phyloP scores from a whole-genome alignment of 352 stramenopile species.

The Phytophthora hybrid region DNA sequence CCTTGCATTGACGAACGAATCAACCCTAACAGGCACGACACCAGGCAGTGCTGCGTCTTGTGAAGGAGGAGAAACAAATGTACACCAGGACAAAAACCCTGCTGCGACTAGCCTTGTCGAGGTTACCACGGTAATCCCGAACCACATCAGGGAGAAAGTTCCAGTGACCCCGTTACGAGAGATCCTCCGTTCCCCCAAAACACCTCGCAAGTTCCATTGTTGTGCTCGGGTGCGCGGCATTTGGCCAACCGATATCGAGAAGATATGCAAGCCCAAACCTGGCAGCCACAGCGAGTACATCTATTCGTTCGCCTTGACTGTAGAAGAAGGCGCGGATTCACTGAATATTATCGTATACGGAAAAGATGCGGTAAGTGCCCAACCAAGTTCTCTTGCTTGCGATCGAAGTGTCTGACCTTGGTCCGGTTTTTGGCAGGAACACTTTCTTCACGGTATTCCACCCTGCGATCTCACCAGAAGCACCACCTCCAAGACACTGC shows the following conservation, averaged over 20 bases:
- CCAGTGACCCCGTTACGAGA: slow-evolving; percentile 51
- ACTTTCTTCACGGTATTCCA: slow-evolving; percentile 76
- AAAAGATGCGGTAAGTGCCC: slow-evolving; percentile 65
- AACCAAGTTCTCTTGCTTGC: background rate
- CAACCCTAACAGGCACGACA: background rate
- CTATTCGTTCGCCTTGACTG: slow-evolving; percentile 74
- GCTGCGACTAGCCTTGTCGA: slow-evolving; percentile 2
- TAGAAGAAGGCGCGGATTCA: slow-evolving; percentile 56
- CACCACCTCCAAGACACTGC: slow-evolving; percentile 56
- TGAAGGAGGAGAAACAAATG: background rate
- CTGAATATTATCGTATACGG: slow-evolving; percentile 78
- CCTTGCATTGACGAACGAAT: slow-evolving; percentile 12
- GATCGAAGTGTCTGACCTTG: slow-evolving; percentile 1
- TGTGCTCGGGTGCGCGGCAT: slow-evolving; percentile 49
- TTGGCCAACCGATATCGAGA: slow-evolving; percentile 58
- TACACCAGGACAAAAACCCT: background rate
- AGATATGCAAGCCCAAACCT: slow-evolving; percentile 59
- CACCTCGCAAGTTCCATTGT: slow-evolving; percentile 77
- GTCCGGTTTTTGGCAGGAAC: slow-evolving; percentile 45
- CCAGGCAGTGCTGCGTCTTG: background rate
- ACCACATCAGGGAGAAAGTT: slow-evolving; percentile 56
- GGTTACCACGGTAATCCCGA: slow-evolving; percentile 50
- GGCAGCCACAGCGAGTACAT: slow-evolving; percentile 41
- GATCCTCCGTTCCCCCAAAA: slow-evolving; percentile 38
- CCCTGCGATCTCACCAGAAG: slow-evolving; percentile 66